Percentiles rank a stretch among this genome's conserved stretches.
These are phyloP conservation scores for Tolypocladium inflatum DNA, from an alignment of 2,329 filamentous ascomycete genomes.

Conservation along the genomic window DNA sequence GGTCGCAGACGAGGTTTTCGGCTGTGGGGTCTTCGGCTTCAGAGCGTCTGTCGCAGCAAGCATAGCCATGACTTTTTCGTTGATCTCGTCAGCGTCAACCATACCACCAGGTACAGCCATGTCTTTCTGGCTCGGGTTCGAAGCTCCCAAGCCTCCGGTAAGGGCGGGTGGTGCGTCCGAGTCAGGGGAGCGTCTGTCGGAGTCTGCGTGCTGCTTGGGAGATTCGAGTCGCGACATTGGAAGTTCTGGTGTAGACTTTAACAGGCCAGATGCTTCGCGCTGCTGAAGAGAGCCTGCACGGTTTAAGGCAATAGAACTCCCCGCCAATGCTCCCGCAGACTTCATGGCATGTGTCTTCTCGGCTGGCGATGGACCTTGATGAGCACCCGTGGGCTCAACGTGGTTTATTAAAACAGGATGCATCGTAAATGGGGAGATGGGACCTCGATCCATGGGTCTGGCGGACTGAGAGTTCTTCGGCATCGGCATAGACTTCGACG, in stretches of 20 bases:
- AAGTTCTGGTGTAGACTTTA: not conserved
- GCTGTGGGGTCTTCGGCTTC: slow-evolving; percentile 16
- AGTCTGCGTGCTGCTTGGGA: not conserved
- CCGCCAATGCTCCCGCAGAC: not conserved
- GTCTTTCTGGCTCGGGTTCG: not conserved
- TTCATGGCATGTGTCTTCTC: not conserved
- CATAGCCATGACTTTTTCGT: slow-evolving; percentile 25
- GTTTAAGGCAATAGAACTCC: not conserved
- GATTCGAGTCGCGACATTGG: not conserved
- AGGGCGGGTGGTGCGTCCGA: not conserved
- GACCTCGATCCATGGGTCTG: not conserved
- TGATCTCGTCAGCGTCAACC: slow-evolving; percentile 15
- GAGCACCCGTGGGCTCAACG: not conserved
- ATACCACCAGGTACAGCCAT: not conserved
- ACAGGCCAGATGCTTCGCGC: not conserved
- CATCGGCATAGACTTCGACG: not conserved
- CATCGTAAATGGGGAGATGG: slow-evolving; percentile 5
- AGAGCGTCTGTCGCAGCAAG: slow-evolving; percentile 23
- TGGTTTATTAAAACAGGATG: slow-evolving; percentile 2
- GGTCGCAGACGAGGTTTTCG: slow-evolving; percentile 6
- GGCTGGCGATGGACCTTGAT: not conserved
- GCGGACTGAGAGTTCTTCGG: too few relatives aligned
- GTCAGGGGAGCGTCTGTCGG: not conserved
- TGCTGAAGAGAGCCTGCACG: not conserved
- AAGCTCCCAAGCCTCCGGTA: not conserved